These are phyloP conservation scores for Nakaseomyces glabratus DNA, from an alignment of 1,139 yeast genomes.

Conservation along the genomic window DNA sequence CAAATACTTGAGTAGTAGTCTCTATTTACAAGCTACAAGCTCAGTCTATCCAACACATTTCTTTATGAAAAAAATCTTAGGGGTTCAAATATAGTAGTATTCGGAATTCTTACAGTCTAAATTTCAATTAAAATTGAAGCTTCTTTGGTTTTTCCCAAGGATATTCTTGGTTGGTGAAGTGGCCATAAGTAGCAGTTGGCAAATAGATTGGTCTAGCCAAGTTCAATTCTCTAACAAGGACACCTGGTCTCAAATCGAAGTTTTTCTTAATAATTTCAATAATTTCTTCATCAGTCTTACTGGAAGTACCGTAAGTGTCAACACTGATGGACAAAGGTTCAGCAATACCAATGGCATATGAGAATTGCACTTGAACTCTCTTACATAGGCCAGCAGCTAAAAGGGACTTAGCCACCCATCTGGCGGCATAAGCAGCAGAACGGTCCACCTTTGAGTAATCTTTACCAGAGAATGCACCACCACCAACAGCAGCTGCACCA, in stretches of 20 bases:
- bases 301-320: slow-evolving; percentile 96
- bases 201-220: slow-evolving; percentile 98
- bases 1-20: too few species aligned
- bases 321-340: slow-evolving; percentile 97
- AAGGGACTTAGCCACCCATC: slow-evolving; percentile 99
- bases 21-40: too few species aligned
- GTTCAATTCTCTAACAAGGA: slow-evolving; percentile 89
- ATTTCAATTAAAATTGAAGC: slow-evolving; percentile 51
- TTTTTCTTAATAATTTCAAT: slow-evolving; percentile 84
- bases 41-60: too few species aligned
- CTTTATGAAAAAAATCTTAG: too few species aligned
- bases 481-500: slow-evolving; percentile 99
- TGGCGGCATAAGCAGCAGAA: slow-evolving; percentile 99
- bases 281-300: slow-evolving; percentile 78
- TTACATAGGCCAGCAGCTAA: slow-evolving; percentile 91
- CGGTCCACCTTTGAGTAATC: slow-evolving; percentile 99
- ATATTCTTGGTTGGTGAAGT: slow-evolving; percentile 97
- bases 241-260: slow-evolving; percentile 99
- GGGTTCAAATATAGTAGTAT: too few species aligned
- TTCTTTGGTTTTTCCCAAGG: slow-evolving; percentile 97
- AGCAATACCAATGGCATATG: slow-evolving; percentile 99
- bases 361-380: slow-evolving; percentile 96
- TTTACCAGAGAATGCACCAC: slow-evolving; percentile 99
- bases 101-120: too few species aligned
- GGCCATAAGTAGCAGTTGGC: slow-evolving; percentile 98